Evolutionary conservation across 2,329 filamentous ascomycete species (phyloP).

Genomic region (Zalaria obscura): DNA sequence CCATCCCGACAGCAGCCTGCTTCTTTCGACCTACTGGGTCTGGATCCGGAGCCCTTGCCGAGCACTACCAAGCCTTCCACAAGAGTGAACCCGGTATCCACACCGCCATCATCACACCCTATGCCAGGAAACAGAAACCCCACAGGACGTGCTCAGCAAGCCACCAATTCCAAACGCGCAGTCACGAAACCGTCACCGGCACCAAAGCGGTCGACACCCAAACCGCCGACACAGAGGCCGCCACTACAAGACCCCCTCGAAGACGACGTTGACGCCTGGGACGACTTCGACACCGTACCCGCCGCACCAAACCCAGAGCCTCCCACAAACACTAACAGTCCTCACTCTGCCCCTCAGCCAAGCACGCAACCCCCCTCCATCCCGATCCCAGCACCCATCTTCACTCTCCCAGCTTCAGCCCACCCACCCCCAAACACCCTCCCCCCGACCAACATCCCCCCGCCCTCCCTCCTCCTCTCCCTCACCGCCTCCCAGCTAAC

Average conservation of each 20-base stretch:
- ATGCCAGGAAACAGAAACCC: too few species aligned
- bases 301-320: conserved; percentile 2
- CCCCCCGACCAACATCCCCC: conserved; percentile 77
- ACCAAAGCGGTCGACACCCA: conserved; percentile 1
- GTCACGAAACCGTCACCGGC: too few species aligned
- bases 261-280: conserved; percentile 25
- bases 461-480: conserved; percentile 62
- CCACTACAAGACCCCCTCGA: not conserved
- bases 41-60: conserved; percentile 13
- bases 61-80: conserved; percentile 32
- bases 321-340: not conserved
- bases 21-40: conserved; percentile 13
- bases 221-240: conserved; percentile 1
- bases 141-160: too few species aligned
- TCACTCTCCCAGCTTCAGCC: conserved; percentile 1
- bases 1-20: not conserved
- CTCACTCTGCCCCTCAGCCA: conserved; percentile 5
- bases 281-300: conserved; percentile 24
- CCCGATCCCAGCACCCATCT: conserved; percentile 4
- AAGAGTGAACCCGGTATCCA: not conserved
- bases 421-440: conserved; percentile 13
- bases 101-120: too few species aligned
- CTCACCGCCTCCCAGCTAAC: conserved; percentile 33
- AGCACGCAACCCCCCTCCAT: conserved; percentile 55
- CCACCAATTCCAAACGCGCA: too few species aligned